A percentile compares a stretch with the other conserved stretches of the same genome.
Conservation (phyloP, 1,284 basidiomycete species). For the Trametes hirsuta region DNA sequence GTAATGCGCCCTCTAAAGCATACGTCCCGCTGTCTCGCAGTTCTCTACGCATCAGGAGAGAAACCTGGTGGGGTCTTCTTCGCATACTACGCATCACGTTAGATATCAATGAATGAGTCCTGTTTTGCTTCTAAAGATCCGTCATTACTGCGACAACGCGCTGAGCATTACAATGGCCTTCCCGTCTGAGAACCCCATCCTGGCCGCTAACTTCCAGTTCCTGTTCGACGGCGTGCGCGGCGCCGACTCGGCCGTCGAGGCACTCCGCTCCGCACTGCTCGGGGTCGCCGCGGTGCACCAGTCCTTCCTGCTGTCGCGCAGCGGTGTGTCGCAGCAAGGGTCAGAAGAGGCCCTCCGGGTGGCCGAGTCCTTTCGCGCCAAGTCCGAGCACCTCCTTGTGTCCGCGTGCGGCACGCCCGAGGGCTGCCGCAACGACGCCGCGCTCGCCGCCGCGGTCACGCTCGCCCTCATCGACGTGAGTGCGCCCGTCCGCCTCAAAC, state of each 20-base stretch:
- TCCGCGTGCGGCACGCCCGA: slow-evolving; percentile 31
- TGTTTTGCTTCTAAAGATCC: slow-evolving; percentile 40
- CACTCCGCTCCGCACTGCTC: slow-evolving; percentile 31
- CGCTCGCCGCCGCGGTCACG: slow-evolving; percentile 42
- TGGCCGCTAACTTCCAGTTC: slow-evolving; percentile 35
- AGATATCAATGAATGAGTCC: slow-evolving; percentile 51
- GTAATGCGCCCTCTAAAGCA: not conserved
- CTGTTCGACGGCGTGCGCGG: slow-evolving; percentile 35
- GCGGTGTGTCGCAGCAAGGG: slow-evolving; percentile 27
- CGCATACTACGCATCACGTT: slow-evolving; percentile 49
- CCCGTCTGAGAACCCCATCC: slow-evolving; percentile 39
- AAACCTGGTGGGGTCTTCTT: slow-evolving; percentile 50
- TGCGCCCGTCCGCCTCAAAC: slow-evolving; percentile 18
- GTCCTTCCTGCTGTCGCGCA: slow-evolving; percentile 33
- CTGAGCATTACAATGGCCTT: slow-evolving; percentile 40
- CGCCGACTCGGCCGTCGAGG: slow-evolving; percentile 33
- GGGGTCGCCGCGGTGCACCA: slow-evolving; percentile 35
- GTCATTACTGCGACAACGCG: slow-evolving; percentile 43
- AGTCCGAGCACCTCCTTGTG: slow-evolving; percentile 34
- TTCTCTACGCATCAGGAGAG: slow-evolving; percentile 52
- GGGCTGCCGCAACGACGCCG: slow-evolving; percentile 41
- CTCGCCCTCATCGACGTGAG: slow-evolving; percentile 47
- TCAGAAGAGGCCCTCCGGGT: slow-evolving; percentile 35
- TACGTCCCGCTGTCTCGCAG: slow-evolving; percentile 26
- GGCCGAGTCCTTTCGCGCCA: slow-evolving; percentile 31